phyloP scores from a whole-genome alignment of 208 protist genomes.

The Balamuthia mandrillaris region DNA sequence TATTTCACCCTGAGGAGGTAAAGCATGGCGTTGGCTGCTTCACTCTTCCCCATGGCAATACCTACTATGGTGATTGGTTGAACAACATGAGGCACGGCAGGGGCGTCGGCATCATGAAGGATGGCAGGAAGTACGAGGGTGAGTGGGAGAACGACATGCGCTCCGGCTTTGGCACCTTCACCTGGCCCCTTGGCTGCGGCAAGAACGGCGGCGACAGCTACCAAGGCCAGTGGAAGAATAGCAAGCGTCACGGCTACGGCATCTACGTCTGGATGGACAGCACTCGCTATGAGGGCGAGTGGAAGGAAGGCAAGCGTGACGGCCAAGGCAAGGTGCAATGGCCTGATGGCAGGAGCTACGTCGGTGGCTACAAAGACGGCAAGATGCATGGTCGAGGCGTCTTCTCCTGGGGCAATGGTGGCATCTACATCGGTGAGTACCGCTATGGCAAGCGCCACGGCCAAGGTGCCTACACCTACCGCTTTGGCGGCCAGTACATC shows the following conservation, averaged over 20 bases:
- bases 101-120: background rate
- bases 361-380: conserved; percentile 49
- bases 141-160: conserved; percentile 24
- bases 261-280: background rate
- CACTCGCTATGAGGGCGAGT: conserved; percentile 50
- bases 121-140: background rate
- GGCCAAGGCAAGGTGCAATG: conserved; percentile 44
- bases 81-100: background rate
- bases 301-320: conserved; percentile 45
- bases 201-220: conserved; percentile 40
- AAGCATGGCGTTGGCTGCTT: background rate
- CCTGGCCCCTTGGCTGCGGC: background rate
- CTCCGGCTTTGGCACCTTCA: conserved; percentile 27
- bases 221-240: conserved; percentile 47
- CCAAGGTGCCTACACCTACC: conserved; percentile 1
- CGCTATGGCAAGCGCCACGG: background rate
- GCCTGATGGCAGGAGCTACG: conserved; percentile 44
- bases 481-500: background rate
- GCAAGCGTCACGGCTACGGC: conserved; percentile 53
- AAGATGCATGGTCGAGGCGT: conserved; percentile 53
- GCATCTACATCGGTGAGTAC: conserved; percentile 48
- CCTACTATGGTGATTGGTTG: background rate
- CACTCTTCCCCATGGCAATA: background rate
- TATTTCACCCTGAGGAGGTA: background rate
- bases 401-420: conserved; percentile 45